phyloP scores from a whole-genome alignment of 257 asterid species.

The Lycium barbarum region DNA sequence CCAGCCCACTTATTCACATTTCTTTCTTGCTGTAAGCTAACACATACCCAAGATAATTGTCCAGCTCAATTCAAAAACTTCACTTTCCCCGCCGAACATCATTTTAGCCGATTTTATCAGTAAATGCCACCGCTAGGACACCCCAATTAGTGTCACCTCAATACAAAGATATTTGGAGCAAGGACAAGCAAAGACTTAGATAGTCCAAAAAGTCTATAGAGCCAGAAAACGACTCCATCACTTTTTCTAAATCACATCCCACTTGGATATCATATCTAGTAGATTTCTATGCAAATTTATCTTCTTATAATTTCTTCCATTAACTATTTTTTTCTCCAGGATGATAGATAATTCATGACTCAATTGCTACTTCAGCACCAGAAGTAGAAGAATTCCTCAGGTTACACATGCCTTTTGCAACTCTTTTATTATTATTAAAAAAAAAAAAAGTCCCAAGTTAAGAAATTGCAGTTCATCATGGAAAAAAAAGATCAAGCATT shows the following conservation, averaged over 20 bases:
- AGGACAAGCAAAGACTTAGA: neutral
- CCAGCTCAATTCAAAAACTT: neutral
- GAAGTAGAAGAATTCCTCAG: neutral
- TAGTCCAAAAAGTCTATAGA: neutral
- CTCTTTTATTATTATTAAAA: neutral
- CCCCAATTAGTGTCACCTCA: conserved; percentile 8
- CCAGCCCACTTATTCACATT: neutral
- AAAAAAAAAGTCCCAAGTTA: neutral
- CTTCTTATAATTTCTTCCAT: neutral
- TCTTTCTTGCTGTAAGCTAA: neutral
- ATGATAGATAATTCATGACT: neutral
- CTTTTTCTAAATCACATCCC: neutral
- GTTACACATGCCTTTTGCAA: neutral
- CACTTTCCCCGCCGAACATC: neutral
- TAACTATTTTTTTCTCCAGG: neutral
- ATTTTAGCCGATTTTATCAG: neutral
- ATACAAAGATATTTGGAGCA: conserved; percentile 4
- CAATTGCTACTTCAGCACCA: neutral
- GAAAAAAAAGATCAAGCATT: neutral
- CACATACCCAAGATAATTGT: neutral
- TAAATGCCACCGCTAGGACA: neutral
- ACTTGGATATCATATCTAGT: neutral
- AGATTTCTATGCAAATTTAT: neutral
- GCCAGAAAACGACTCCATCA: conserved; percentile 8
- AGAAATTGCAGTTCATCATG: neutral